Percentiles rank a stretch among this genome's conserved stretches.
phyloP scores from a whole-genome alignment of 345 rosid species.

The Acer negundo region DNA sequence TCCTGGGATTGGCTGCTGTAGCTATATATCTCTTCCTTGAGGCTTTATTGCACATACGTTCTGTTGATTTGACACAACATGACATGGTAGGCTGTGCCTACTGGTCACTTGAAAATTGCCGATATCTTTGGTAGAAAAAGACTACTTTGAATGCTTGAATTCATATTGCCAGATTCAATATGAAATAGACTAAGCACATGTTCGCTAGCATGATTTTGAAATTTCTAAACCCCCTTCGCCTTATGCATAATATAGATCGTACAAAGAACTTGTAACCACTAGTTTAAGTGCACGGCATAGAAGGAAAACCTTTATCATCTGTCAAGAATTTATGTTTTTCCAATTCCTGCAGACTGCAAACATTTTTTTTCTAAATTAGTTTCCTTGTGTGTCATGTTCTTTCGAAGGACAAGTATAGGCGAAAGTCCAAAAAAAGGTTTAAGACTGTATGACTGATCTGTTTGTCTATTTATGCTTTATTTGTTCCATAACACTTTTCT shows the following conservation, averaged over 20 bases:
- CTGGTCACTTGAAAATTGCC: not conserved
- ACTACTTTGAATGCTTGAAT: not conserved
- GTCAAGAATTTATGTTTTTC: not conserved
- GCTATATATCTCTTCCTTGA: not conserved
- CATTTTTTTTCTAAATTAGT: not conserved
- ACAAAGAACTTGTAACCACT: not conserved
- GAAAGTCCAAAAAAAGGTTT: not conserved
- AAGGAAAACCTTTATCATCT: not conserved
- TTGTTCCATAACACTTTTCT: not conserved
- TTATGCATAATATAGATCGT: not conserved
- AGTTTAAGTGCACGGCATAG: not conserved
- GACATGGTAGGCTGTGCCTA: conserved; percentile 7
- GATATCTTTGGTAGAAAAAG: conserved; percentile 1
- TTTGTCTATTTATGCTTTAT: not conserved
- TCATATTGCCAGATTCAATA: not conserved
- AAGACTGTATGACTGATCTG: not conserved
- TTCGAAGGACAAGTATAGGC: not conserved
- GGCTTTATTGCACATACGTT: not conserved
- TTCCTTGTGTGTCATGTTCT: not conserved
- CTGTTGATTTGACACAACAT: not conserved
- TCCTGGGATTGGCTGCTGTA: not conserved
- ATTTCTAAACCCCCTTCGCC: conserved; percentile 6
- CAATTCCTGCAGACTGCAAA: no score
- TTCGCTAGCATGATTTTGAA: conserved; percentile 12
- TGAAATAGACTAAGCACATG: not conserved